phyloP scores from a whole-genome alignment of 2,329 filamentous ascomycete genomes.

The Pseudopyricularia javanii region DNA sequence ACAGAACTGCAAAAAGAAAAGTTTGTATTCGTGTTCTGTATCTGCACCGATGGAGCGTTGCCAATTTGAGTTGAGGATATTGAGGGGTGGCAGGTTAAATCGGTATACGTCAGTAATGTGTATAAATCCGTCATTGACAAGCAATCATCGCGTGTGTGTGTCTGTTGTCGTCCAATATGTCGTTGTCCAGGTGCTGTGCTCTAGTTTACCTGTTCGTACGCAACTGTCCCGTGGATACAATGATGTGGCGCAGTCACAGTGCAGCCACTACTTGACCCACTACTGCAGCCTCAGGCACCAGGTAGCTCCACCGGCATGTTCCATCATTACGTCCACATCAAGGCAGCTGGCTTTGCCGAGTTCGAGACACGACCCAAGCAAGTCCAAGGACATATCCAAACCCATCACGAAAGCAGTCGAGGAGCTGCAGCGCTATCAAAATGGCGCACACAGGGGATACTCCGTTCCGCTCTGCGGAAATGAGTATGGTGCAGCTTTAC shows the following conservation, averaged over 20 bases:
- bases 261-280: background rate
- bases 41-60: background rate
- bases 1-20: background rate
- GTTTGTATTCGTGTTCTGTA: background rate
- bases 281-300: background rate
- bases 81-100: background rate
- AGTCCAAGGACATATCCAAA: background rate
- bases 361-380: background rate
- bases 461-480: conserved; percentile 98
- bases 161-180: too few relatives aligned
- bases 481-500: conserved; percentile 99
- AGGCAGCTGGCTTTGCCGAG: background rate
- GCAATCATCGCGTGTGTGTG: background rate
- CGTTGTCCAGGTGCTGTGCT: too few relatives aligned
- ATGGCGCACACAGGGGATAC: conserved; percentile 70
- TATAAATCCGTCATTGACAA: background rate
- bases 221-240: too few relatives aligned
- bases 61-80: background rate
- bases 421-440: conserved; percentile 15
- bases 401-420: background rate
- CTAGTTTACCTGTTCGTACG: too few relatives aligned
- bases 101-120: background rate
- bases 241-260: background rate
- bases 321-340: background rate
- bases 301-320: background rate